Evolutionary conservation across 345 rosid species (phyloP), one percentile per base, ranked within the genome.

Genomic region (Cardiospermum halicacabum): DNA sequence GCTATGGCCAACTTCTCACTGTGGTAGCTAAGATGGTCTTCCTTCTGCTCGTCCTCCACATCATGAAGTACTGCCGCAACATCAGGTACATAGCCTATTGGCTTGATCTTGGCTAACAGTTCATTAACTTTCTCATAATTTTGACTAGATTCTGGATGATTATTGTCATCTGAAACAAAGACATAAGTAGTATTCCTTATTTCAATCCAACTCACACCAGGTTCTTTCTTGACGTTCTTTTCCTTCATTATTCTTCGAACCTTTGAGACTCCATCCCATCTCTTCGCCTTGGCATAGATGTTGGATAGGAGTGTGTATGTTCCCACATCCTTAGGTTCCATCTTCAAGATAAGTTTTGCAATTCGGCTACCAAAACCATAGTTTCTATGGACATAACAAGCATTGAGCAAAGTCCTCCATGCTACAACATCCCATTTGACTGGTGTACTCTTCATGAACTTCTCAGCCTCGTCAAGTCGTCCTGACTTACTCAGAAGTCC

Each of bases 1-100:
- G 91, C 89, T 58, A 91, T 74, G 62, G 96, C 96, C 77, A 91
- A 68, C 82, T 91, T 86, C 79, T 91, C 94, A 39, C 94, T 92
- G 67, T 92, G 98, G 66, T 83, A 82, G 58, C 76, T 72, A 64
- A 92, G 88, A 74, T 77, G 64, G 28, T 77, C 79, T 72, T 83
- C 96, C 75, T 89, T 88, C 74, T 86, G 92, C 62, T 89, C 96
- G 67, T 89, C 96, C 63, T 89, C 93, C 51, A 89, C 85, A 62
- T 89, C 97, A 73, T 83, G 96, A 65, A 74, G 58, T 53, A 74
- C 86, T 15, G 77, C 81, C 67, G 75, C 73, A 69, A 81, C 71
- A 78, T 88, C 85, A 0, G 96, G 87, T 30, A 68, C 73, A 76
- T 89, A 89, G 5, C 93, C 98, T 40, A 92, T 56, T 12, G 81